These are phyloP conservation scores for Colletotrichum caudatum DNA, from an alignment of 2,329 filamentous ascomycete species.

Conservation along the genomic window DNA sequence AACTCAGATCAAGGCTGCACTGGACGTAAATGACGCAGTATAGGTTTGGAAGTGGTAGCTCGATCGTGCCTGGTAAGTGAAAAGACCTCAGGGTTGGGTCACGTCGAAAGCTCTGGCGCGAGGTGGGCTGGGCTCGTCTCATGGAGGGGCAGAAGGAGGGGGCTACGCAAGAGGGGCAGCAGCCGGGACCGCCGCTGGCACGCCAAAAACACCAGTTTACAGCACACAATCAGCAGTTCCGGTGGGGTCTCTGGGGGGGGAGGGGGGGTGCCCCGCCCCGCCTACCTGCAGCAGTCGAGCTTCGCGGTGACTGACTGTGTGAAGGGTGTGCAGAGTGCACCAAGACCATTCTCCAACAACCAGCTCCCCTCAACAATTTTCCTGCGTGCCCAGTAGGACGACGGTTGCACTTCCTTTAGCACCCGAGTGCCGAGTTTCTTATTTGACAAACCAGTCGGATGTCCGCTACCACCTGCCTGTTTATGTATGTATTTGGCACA, in stretches of 20 bases:
- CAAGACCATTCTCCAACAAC: constrained; percentile 40
- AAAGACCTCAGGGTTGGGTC: constrained; percentile 43
- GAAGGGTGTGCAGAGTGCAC: background rate
- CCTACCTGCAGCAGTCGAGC: background rate
- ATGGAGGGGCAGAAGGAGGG: constrained; percentile 39
- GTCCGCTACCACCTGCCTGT: background rate
- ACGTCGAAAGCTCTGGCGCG: constrained; percentile 39
- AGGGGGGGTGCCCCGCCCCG: constrained; percentile 33
- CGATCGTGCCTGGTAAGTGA: constrained; percentile 1
- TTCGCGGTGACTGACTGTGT: constrained; percentile 21
- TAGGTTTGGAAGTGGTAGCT: constrained; percentile 18
- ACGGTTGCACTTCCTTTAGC: constrained; percentile 19
- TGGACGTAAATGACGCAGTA: constrained; percentile 42
- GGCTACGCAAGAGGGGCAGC: constrained; percentile 6
- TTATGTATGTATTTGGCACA: background rate
- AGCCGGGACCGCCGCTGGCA: constrained; percentile 10
- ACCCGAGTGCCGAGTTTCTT: constrained; percentile 18
- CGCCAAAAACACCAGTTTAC: constrained; percentile 24
- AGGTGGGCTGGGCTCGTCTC: constrained; percentile 37
- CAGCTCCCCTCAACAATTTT: constrained; percentile 38
- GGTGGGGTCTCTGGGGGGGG: constrained; percentile 14
- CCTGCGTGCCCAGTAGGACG: constrained; percentile 14
- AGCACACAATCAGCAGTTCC: constrained; percentile 34
- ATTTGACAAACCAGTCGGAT: constrained; percentile 13
- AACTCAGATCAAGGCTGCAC: constrained; percentile 18